Base-by-base conservation (phyloP, 83 land plant genomes). In the Isoetes engelmannii region DNA sequence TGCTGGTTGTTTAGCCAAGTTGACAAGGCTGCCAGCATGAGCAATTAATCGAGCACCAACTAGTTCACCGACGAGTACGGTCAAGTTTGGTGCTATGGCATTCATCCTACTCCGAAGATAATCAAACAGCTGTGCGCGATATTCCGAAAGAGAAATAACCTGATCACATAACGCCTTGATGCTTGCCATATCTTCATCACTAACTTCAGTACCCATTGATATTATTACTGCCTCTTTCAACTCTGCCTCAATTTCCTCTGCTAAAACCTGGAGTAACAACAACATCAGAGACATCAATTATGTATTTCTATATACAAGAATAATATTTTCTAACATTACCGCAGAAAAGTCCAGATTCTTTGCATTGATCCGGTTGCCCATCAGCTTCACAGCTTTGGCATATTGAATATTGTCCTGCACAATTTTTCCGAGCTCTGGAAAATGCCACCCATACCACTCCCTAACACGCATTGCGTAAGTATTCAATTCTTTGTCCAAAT, bases 381-480 rank as follows among this genome's bases (percentile, higher is more conserved):
- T 95, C 48, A 89, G 75, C 78, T 95, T 95, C 55, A 90, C 93
- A 7, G 78, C 47, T 62, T 91, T 90, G 0, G 99, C 97, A 76
- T 88, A 95, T 6, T 74, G 89, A 48, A 95, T 87, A 65, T 95
- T 95, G 77, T 95, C 99, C 51, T 72, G 82, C 2, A 95, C 69
- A 61, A 95, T 86, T 82, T 95, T 95, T 48, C 83, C 79, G 46
- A 95, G 89, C 81, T 95, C 99, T 9, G 99, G 99, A 70, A 95
- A 95, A 81, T 95, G 99, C 99, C 99, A 95, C 17, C 99, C 99
- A 85, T 88, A 95, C 99, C 99, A 95, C 74, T 95, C 99, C 19
- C 91, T 70, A 60, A 95, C 91, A 69, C 99, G 78, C 99, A 95
- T 95, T 3, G 97, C 93, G 76, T 91, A 91, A 7, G 93, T 91